These are phyloP conservation scores for Candida chauliodis DNA, from an alignment of 805 yeast genomes.

Conservation along the genomic window DNA sequence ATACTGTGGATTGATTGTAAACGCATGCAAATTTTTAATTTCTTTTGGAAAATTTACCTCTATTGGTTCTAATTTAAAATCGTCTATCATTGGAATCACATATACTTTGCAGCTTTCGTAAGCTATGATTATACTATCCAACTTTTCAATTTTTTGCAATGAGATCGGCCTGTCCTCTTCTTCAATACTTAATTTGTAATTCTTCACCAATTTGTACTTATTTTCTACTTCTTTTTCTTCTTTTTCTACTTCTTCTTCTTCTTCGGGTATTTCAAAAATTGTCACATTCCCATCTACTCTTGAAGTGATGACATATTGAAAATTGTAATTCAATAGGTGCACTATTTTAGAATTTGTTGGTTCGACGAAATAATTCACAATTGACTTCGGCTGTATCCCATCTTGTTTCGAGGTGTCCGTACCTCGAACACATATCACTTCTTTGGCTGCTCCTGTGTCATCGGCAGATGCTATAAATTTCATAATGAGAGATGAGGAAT, in stretches of 20 bases:
- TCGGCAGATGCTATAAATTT: slow-evolving; percentile 61
- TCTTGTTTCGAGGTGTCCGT: slow-evolving; percentile 77
- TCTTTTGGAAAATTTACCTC: slow-evolving; percentile 24
- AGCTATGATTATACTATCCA: slow-evolving; percentile 38
- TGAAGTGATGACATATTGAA: slow-evolving; percentile 37
- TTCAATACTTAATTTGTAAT: slow-evolving; percentile 21
- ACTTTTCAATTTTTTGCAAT: slow-evolving; percentile 22
- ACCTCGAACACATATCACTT: slow-evolving; percentile 58
- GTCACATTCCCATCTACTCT: slow-evolving; percentile 42
- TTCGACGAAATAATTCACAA: slow-evolving; percentile 38
- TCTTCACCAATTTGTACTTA: slow-evolving; percentile 35
- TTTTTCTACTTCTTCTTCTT: slow-evolving; percentile 30
- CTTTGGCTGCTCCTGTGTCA: slow-evolving; percentile 66
- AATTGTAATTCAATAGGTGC: slow-evolving; percentile 26
- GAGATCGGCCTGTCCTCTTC: slow-evolving; percentile 27
- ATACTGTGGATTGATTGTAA: slow-evolving; percentile 45
- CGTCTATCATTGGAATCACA: slow-evolving; percentile 29
- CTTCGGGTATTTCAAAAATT: slow-evolving; percentile 31
- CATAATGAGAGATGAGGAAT: slow-evolving; percentile 35
- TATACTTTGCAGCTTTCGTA: slow-evolving; percentile 45
- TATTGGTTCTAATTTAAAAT: slow-evolving; percentile 29
- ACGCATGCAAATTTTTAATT: slow-evolving; percentile 48
- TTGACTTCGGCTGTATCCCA: slow-evolving; percentile 59
- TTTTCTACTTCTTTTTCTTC: slow-evolving; percentile 31
- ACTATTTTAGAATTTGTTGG: slow-evolving; percentile 31